phyloP scores from a whole-genome alignment of 805 yeast species.

The Teunomyces atbi region DNA sequence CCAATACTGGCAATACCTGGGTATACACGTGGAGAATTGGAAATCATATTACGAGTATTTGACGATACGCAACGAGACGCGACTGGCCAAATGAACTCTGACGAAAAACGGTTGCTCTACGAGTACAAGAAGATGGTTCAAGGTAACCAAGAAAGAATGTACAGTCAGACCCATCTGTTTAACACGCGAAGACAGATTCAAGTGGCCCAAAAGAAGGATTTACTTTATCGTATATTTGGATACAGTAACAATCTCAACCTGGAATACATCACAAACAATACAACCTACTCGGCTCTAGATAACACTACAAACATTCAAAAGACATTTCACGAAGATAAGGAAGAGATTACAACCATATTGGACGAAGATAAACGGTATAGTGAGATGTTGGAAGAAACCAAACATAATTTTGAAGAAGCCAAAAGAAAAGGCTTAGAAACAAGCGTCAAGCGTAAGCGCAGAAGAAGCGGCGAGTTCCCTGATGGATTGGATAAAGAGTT shows the following conservation, averaged over 20 bases:
- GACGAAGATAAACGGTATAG: conserved; percentile 33
- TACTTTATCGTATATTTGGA: conserved; percentile 39
- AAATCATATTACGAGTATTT: conserved; percentile 12
- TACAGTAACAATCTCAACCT: conserved; percentile 36
- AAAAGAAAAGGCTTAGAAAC: conserved; percentile 7
- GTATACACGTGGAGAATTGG: conserved; percentile 35
- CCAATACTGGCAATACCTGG: conserved; percentile 38
- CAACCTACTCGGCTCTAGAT: conserved; percentile 37
- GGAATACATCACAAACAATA: conserved; percentile 41
- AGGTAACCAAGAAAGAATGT: conserved; percentile 31
- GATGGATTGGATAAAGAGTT: conserved; percentile 5
- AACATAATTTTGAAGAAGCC: conserved; percentile 13
- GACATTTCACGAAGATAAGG: conserved; percentile 42
- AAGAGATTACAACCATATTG: conserved; percentile 32
- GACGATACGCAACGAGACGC: conserved; percentile 1
- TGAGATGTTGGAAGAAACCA: conserved; percentile 23
- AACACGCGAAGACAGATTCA: conserved; percentile 38
- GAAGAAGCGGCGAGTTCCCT: background rate
- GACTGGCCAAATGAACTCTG: background rate
- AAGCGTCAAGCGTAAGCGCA: conserved; percentile 8
- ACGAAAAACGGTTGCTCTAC: conserved; percentile 9
- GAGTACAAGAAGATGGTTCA: conserved; percentile 17
- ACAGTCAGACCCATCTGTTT: conserved; percentile 31
- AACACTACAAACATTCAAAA: conserved; percentile 35
- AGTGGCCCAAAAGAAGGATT: conserved; percentile 38